Percentiles rank a stretch among this genome's conserved stretches.
phyloP scores from a whole-genome alignment of 345 rosid genomes.

The Eucalyptus lansdowneana region DNA sequence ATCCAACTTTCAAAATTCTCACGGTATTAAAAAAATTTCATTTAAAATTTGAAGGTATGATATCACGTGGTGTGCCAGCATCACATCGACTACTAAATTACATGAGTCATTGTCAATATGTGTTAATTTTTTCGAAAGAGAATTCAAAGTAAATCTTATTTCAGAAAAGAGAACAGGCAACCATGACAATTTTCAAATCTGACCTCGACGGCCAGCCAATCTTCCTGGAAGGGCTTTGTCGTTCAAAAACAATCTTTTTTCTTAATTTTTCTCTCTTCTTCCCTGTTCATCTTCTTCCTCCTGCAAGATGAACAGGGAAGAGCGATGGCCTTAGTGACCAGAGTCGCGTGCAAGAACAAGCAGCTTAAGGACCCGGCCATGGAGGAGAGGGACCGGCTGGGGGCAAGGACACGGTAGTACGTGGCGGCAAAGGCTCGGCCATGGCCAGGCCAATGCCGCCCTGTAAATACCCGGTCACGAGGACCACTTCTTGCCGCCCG shows the following conservation, averaged over 20 bases:
- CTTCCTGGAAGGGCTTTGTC: not conserved
- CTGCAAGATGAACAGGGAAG: not conserved
- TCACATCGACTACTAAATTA: not conserved
- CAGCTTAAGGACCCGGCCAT: not conserved
- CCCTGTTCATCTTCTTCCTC: not conserved
- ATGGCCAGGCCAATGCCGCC: not conserved
- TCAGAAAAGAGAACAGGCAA: not conserved
- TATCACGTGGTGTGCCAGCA: accelerated
- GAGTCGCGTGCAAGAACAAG: not conserved
- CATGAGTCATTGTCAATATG: not conserved
- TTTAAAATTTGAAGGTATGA: not conserved
- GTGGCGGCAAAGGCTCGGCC: not conserved
- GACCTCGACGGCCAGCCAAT: not conserved
- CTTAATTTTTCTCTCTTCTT: not conserved
- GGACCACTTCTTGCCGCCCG: not conserved
- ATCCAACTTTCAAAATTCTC: not conserved
- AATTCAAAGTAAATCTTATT: not conserved
- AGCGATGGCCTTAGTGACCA: not conserved
- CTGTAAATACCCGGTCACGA: not conserved
- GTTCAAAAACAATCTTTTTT: not conserved
- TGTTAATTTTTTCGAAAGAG: not conserved
- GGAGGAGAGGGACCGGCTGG: not conserved
- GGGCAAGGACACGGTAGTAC: not conserved
- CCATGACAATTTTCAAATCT: not conserved
- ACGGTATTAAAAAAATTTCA: accelerated